These are phyloP conservation scores for Galeopsis tetrahit DNA, from an alignment of 257 asterid genomes.

Conservation along the genomic window DNA sequence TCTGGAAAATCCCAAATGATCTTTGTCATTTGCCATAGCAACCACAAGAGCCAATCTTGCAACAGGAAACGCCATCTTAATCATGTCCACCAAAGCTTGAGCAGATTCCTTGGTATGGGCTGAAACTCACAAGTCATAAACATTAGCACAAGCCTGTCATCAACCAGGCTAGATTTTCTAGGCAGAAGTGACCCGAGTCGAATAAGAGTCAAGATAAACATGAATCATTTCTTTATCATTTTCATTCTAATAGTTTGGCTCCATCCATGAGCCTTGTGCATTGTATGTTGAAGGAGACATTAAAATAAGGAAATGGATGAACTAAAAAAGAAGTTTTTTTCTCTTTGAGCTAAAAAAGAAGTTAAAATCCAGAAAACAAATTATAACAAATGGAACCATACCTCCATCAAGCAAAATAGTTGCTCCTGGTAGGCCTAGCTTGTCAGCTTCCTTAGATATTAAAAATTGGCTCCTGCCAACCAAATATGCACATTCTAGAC, in stretches of 20 bases:
- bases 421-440: slow-evolving; percentile 68
- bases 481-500: slow-evolving; percentile 72
- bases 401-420: slow-evolving; percentile 92
- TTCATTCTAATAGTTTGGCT: slow-evolving; percentile 17
- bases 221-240: slow-evolving; percentile 16
- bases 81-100: slow-evolving; percentile 64
- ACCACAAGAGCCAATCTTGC: slow-evolving; percentile 72
- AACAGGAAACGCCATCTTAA: slow-evolving; percentile 61
- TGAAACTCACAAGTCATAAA: slow-evolving; percentile 40
- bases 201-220: slow-evolving; percentile 28
- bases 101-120: slow-evolving; percentile 98
- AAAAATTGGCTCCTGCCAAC: slow-evolving; percentile 85
- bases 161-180: slow-evolving; percentile 7
- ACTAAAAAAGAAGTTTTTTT: background rate
- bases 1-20: slow-evolving; percentile 80
- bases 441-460: slow-evolving; percentile 64
- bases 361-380: too few relatives aligned
- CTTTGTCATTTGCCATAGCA: slow-evolving; percentile 97
- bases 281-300: background rate
- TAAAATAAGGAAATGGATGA: slow-evolving; percentile 15
- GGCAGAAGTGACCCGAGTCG: slow-evolving; percentile 13
- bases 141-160: slow-evolving; percentile 22
- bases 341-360: too few relatives aligned
- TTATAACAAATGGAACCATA: slow-evolving; percentile 36
- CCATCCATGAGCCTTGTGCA: slow-evolving; percentile 6